Evolutionary conservation across 2,329 filamentous ascomycete species (phyloP).

Genomic region (Raffaelea albimanens): DNA sequence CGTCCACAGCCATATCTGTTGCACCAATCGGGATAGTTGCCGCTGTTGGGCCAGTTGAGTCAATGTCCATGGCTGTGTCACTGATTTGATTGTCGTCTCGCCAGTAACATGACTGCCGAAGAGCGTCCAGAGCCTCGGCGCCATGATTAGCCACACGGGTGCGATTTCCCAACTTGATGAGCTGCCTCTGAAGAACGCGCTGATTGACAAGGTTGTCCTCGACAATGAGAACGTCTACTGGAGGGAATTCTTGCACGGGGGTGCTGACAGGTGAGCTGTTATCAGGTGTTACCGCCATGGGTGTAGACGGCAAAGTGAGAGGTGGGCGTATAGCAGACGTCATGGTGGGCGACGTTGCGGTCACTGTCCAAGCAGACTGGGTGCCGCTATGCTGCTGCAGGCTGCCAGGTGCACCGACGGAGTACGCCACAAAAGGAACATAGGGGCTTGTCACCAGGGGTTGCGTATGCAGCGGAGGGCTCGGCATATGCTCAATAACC

Average conservation of each 20-base stretch:
- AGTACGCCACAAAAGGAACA: background rate
- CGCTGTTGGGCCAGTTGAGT: background rate
- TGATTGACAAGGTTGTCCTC: conserved; percentile 63
- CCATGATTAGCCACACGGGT: conserved; percentile 57
- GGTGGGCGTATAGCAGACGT: too few species aligned
- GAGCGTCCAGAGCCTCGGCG: conserved; percentile 48
- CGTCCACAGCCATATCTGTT: conserved; percentile 10
- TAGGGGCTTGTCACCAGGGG: background rate
- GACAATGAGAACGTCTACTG: conserved; percentile 52
- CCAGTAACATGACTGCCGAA: conserved; percentile 50
- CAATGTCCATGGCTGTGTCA: background rate
- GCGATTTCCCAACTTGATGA: conserved; percentile 50
- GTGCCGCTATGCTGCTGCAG: background rate
- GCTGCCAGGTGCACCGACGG: background rate
- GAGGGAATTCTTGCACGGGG: conserved; percentile 15
- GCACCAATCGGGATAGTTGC: background rate
- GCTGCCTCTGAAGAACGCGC: conserved; percentile 51
- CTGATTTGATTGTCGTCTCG: conserved; percentile 5
- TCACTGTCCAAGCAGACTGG: too few species aligned
- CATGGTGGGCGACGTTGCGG: too few species aligned
- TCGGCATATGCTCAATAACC: conserved; percentile 7
- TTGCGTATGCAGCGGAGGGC: background rate
- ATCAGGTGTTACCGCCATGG: background rate
- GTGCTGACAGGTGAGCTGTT: background rate
- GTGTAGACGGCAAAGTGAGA: too few species aligned